These are phyloP conservation scores for Ensete glaucum DNA, from an alignment of 176 grass and related monocot species.

Conservation along the genomic window DNA sequence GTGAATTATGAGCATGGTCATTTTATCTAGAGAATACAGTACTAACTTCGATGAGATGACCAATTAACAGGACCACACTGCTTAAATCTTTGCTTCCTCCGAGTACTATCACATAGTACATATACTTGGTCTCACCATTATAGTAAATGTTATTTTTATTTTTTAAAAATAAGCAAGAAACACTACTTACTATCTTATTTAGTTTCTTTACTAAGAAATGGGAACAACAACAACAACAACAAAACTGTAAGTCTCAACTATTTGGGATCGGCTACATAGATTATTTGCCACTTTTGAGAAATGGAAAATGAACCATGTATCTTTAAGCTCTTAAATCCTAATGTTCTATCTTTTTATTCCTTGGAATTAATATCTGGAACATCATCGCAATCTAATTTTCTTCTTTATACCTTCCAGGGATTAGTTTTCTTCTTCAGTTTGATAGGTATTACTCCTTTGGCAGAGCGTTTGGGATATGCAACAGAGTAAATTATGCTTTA, in stretches of 20 bases:
- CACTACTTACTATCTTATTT: too few species aligned
- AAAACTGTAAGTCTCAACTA: too few species aligned
- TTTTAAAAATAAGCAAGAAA: too few species aligned
- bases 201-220: too few species aligned
- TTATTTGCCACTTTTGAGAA: too few species aligned
- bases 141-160: background rate
- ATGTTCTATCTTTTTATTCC: background rate
- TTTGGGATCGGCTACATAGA: too few species aligned
- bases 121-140: background rate
- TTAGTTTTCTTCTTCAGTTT: slow-evolving; percentile 99
- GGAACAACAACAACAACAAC: too few species aligned
- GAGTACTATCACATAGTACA: background rate
- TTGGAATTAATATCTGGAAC: background rate
- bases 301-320: too few species aligned
- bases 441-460: slow-evolving; percentile 80
- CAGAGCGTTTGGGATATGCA: slow-evolving; percentile 93
- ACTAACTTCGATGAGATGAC: background rate
- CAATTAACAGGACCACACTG: background rate
- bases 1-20: background rate
- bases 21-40: background rate
- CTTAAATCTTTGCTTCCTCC: background rate
- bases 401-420: slow-evolving; percentile 37
- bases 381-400: background rate
- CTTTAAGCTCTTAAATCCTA: too few species aligned
- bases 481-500: slow-evolving; percentile 69